phyloP scores from a whole-genome alignment of 495 filamentous ascomycete species.

The Trichoderma parareesei region DNA sequence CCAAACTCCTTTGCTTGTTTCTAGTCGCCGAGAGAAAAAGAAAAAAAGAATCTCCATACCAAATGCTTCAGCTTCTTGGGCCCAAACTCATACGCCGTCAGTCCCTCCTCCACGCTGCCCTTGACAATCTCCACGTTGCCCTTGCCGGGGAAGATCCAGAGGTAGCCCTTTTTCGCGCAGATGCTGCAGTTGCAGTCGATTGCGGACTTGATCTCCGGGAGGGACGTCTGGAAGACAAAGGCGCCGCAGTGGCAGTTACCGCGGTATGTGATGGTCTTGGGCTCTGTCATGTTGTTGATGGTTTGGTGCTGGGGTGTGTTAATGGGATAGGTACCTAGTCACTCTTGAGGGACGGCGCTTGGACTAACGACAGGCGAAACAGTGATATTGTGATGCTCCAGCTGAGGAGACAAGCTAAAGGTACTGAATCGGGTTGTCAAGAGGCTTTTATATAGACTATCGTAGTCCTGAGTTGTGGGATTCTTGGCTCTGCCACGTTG shows the following conservation, averaged over 20 bases:
- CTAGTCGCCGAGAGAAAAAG: conserved; percentile 12
- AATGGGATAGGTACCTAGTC: not conserved
- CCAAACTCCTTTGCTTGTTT: too few species aligned
- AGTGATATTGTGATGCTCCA: too few species aligned
- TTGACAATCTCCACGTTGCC: conserved; percentile 32
- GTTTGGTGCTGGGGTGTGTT: not conserved
- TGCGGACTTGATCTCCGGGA: conserved; percentile 33
- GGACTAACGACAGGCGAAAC: too few species aligned
- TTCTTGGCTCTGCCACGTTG: too few species aligned
- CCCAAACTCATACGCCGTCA: conserved; percentile 32
- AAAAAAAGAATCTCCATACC: conserved; percentile 16
- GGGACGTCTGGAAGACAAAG: conserved; percentile 37
- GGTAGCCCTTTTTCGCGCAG: conserved; percentile 36
- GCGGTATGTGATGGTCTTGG: conserved; percentile 37
- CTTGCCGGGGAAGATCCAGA: conserved; percentile 27
- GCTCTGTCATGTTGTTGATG: conserved; percentile 16
- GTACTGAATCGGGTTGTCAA: too few species aligned
- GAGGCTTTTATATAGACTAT: too few species aligned
- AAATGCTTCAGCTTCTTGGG: conserved; percentile 25
- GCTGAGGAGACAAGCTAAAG: too few species aligned
- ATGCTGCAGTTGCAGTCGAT: conserved; percentile 46
- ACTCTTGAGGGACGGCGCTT: too few species aligned
- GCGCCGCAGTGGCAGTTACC: conserved; percentile 50
- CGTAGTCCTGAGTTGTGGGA: too few species aligned
- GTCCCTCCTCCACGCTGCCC: conserved; percentile 22